phyloP scores from a whole-genome alignment of 1,284 basidiomycete genomes.

The Stygiomarasmius scandens region DNA sequence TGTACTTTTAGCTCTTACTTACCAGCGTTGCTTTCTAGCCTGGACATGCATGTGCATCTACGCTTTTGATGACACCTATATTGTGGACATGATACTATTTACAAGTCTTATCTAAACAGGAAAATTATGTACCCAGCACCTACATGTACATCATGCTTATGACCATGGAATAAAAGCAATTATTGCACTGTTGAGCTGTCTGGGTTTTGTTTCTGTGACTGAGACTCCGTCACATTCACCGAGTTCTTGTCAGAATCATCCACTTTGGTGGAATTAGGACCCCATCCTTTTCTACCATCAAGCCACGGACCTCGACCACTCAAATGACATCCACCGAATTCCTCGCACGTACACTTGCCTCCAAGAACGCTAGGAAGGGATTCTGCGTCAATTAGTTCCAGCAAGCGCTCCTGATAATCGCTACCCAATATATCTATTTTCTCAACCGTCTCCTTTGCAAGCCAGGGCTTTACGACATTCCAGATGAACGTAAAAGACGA shows the following conservation, averaged over 20 bases:
- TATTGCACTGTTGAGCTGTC: too few relatives aligned
- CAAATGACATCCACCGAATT: conserved; percentile 57
- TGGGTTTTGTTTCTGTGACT: background rate
- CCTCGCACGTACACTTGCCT: conserved; percentile 54
- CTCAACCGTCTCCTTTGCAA: conserved; percentile 68
- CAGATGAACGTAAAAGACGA: conserved; percentile 72
- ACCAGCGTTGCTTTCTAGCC: too few relatives aligned
- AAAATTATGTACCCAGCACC: too few relatives aligned
- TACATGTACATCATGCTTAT: too few relatives aligned
- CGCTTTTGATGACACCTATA: too few relatives aligned
- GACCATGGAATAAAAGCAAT: too few relatives aligned
- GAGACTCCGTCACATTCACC: background rate
- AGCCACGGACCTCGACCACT: conserved; percentile 73
- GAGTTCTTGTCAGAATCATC: background rate
- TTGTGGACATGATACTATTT: too few relatives aligned
- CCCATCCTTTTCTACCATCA: conserved; percentile 56
- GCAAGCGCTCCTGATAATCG: conserved; percentile 56
- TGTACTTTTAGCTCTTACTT: too few relatives aligned
- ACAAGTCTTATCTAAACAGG: too few relatives aligned
- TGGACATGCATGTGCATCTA: too few relatives aligned
- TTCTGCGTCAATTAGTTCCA: conserved; percentile 59
- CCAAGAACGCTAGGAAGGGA: conserved; percentile 40
- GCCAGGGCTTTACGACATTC: conserved; percentile 67
- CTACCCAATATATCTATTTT: conserved; percentile 67
- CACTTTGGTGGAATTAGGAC: conserved; percentile 36